phyloP scores from a whole-genome alignment of 345 rosid species.

The Zanthoxylum bungeanum region DNA sequence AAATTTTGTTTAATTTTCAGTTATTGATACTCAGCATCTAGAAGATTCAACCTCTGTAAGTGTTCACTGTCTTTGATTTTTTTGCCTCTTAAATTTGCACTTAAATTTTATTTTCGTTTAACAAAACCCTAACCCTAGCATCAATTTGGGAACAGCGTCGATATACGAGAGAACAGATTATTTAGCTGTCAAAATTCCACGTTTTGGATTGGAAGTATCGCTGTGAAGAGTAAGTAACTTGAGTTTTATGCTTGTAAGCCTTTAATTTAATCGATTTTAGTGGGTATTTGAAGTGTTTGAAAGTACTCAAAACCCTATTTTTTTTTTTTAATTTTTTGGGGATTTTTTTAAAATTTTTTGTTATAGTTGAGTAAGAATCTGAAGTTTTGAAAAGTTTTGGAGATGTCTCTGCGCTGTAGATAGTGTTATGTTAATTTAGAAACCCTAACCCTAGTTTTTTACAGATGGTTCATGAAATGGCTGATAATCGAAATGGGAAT shows the following conservation, averaged over 20 bases:
- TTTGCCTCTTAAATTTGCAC: background rate
- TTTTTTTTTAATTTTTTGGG: background rate
- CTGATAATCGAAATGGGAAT: slow-evolving; percentile 55
- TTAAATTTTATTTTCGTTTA: background rate
- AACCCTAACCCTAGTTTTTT: background rate
- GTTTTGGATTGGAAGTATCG: background rate
- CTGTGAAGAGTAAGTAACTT: background rate
- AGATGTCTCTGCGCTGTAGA: background rate
- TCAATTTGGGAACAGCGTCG: background rate
- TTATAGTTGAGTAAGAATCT: background rate
- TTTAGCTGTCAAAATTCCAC: background rate
- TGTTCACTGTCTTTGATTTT: background rate
- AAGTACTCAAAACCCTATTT: background rate
- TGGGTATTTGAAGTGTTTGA: background rate
- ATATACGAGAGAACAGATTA: background rate
- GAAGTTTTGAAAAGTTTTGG: background rate
- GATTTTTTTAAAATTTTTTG: too few species aligned
- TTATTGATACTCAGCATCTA: background rate
- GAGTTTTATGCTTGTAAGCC: background rate
- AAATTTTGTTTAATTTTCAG: background rate
- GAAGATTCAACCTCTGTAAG: slow-evolving; percentile 5
- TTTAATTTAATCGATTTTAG: background rate
- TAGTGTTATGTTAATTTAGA: background rate
- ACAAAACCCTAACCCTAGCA: slow-evolving; percentile 8
- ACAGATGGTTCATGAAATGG: slow-evolving; percentile 34